Conservation (phyloP, 2,329 filamentous ascomycete species). For the Simplicillium aogashimaense region DNA sequence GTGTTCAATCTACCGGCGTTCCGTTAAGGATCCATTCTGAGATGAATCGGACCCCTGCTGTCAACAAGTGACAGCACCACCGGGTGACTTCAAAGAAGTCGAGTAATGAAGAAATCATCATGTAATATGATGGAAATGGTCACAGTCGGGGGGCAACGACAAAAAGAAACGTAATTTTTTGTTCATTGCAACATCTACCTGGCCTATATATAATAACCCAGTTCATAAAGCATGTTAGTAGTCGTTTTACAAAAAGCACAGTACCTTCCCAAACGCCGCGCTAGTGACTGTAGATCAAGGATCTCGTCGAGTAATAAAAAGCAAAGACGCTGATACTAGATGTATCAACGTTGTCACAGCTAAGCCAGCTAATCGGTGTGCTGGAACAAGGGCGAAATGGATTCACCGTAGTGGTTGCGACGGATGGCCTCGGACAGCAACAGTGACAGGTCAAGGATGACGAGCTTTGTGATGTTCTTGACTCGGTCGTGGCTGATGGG, state of each 20-base stretch:
- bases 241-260: conserved; percentile 1
- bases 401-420: conserved; percentile 92
- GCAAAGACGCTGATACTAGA: neutral
- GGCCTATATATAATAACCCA: neutral
- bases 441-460: conserved; percentile 80
- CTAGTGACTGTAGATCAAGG: conserved; percentile 12
- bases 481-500: conserved; percentile 72
- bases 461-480: conserved; percentile 67
- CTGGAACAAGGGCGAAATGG: conserved; percentile 61
- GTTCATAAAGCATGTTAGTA: conserved; percentile 1
- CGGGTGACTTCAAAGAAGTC: conserved; percentile 30
- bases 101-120: too few species aligned
- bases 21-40: conserved; percentile 69
- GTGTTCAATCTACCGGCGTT: conserved; percentile 60
- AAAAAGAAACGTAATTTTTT: too few species aligned
- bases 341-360: conserved; percentile 3
- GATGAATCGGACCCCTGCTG: conserved; percentile 61
- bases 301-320: conserved; percentile 6
- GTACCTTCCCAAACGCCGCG: conserved; percentile 22
- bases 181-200: conserved; percentile 4
- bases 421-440: conserved; percentile 87
- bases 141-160: neutral
- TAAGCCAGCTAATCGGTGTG: conserved; percentile 42
- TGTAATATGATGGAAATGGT: neutral
- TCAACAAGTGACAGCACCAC: conserved; percentile 62